These are phyloP conservation scores for Lumnitzera littorea DNA, from an alignment of 345 rosid genomes.

Conservation along the genomic window DNA sequence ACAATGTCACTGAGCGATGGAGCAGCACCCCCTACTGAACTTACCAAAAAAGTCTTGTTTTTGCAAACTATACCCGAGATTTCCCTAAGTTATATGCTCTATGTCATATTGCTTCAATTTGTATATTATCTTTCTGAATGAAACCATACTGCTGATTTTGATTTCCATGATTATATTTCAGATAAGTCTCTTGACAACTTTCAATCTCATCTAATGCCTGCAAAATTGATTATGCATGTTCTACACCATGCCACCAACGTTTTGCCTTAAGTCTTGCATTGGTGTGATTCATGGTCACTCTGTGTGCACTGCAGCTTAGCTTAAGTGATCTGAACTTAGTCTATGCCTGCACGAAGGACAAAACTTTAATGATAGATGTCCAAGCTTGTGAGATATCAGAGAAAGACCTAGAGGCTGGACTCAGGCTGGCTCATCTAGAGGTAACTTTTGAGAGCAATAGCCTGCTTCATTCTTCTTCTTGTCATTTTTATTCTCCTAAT, in stretches of 20 bases:
- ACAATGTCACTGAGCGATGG: no score
- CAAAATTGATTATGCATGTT: no score
- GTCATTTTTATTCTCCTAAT: slow-evolving; percentile 6
- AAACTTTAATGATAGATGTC: slow-evolving; percentile 95
- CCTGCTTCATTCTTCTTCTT: background rate
- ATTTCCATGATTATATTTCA: no score
- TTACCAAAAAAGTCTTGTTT: no score
- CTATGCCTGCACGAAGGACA: slow-evolving; percentile 92
- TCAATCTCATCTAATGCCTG: no score
- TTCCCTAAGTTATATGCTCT: no score
- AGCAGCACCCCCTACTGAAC: no score
- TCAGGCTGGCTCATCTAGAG: slow-evolving; percentile 95
- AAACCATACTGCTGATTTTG: no score
- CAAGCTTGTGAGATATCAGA: slow-evolving; percentile 83
- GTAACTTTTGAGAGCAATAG: slow-evolving; percentile 21
- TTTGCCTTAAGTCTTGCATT: background rate
- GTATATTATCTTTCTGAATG: no score
- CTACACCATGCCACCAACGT: background rate
- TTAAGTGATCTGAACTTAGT: slow-evolving; percentile 87
- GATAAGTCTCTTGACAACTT: no score
- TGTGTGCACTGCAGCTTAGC: slow-evolving; percentile 55
- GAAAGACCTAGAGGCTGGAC: slow-evolving; percentile 78
- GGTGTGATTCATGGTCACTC: background rate
- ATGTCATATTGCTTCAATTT: no score
- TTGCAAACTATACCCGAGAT: no score